Evolutionary conservation across 495 filamentous ascomycete species (phyloP).

Genomic region (Daldinia childiae): DNA sequence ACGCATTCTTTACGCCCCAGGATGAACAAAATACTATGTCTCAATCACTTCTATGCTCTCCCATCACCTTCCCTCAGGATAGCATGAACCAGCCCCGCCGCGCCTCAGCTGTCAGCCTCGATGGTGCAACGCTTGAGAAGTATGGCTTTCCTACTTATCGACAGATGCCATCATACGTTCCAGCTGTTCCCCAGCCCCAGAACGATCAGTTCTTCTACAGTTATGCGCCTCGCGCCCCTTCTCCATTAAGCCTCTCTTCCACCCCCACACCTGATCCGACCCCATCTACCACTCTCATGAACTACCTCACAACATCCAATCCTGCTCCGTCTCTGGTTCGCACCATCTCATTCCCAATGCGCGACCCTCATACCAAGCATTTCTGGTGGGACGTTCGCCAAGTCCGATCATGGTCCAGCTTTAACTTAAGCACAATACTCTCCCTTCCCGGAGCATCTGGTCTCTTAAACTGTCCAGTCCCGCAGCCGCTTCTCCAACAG

Average conservation of each 20-base stretch:
- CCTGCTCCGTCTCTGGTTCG: conserved; percentile 84
- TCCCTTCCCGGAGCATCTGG: conserved; percentile 75
- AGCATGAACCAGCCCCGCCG: conserved; percentile 64
- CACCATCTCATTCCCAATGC: conserved; percentile 74
- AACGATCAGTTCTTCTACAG: conserved; percentile 57
- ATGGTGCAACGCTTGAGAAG: conserved; percentile 70
- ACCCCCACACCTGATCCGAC: conserved; percentile 53
- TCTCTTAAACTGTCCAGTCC: conserved; percentile 77
- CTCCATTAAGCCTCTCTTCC: conserved; percentile 59
- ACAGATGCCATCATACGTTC: conserved; percentile 74
- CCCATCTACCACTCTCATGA: conserved; percentile 74
- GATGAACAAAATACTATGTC: conserved; percentile 51
- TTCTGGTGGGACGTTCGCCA: conserved; percentile 97
- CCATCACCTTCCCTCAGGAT: conserved; percentile 67
- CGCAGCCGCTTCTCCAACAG: conserved; percentile 68
- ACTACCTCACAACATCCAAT: conserved; percentile 81
- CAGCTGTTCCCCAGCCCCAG: conserved; percentile 53
- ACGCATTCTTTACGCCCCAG: conserved; percentile 49
- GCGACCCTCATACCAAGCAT: conserved; percentile 76
- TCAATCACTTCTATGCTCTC: conserved; percentile 69
- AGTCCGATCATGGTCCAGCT: conserved; percentile 80
- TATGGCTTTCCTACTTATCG: conserved; percentile 85
- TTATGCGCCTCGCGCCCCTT: conserved; percentile 57
- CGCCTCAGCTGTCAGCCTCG: conserved; percentile 73
- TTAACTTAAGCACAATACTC: conserved; percentile 76